These are phyloP conservation scores for Hanseniaspora hatyaiensis DNA, from an alignment of 805 yeast genomes.

Conservation along the genomic window DNA sequence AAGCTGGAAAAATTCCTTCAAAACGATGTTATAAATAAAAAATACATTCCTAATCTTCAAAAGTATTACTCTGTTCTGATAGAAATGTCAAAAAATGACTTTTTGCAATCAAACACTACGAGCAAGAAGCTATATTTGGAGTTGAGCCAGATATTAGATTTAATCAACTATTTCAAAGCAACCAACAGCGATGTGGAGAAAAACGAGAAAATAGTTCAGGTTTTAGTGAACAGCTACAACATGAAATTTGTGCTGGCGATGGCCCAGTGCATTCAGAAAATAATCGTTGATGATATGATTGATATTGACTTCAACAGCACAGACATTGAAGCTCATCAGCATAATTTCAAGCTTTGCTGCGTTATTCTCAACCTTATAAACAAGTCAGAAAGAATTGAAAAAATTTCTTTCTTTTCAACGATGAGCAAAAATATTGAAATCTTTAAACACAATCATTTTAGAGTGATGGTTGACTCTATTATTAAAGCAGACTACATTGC, in stretches of 20 bases:
- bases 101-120: neutral
- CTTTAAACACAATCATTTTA: neutral
- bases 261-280: neutral
- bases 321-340: neutral
- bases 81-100: neutral
- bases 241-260: neutral
- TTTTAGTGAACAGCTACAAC: slow-evolving; percentile 1
- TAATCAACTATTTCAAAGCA: neutral
- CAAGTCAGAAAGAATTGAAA: neutral
- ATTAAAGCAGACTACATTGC: neutral
- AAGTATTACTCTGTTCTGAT: slow-evolving; percentile 2
- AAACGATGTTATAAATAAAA: slow-evolving; percentile 1
- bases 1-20: slow-evolving; percentile 4
- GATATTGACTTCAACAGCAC: neutral
- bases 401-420: neutral
- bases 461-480: neutral
- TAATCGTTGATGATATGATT: neutral
- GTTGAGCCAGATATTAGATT: neutral
- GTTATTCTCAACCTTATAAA: neutral
- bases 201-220: neutral
- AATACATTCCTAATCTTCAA: neutral
- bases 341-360: neutral
- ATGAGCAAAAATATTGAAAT: neutral
- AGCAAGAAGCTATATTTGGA: neutral
- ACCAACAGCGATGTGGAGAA: neutral